Evolutionary conservation across 192 early-diverging fungal genomes (phyloP).

Genomic region (Rhizoclosmatium globosum): DNA sequence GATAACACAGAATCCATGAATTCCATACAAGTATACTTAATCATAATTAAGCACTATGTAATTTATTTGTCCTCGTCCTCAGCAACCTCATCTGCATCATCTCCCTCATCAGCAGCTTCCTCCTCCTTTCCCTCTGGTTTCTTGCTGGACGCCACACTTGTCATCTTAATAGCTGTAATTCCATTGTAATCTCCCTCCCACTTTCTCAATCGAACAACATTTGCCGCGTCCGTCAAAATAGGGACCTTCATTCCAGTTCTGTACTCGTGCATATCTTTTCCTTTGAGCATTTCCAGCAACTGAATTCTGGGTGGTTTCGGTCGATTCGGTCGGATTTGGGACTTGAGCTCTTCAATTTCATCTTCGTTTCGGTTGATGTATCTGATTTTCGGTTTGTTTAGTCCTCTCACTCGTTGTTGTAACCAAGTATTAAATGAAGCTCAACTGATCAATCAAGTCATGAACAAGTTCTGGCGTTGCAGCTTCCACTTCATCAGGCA

Average conservation of each 20-base stretch:
- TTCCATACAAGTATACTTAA: no score
- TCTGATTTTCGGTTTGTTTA: conserved; percentile 26
- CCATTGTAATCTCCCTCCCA: conserved; percentile 64
- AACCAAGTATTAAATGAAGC: conserved; percentile 14
- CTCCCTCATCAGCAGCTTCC: not conserved
- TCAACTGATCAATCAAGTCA: conserved; percentile 53
- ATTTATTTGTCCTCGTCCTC: not conserved
- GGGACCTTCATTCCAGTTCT: conserved; percentile 54
- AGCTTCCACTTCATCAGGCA: conserved; percentile 50
- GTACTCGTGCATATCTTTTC: conserved; percentile 55
- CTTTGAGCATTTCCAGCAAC: conserved; percentile 43
- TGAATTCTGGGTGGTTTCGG: conserved; percentile 49
- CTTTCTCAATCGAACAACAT: conserved; percentile 34
- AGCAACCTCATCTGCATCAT: conserved; percentile 4
- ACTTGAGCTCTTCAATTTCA: conserved; percentile 60
- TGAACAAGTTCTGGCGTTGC: conserved; percentile 54
- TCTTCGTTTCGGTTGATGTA: conserved; percentile 69
- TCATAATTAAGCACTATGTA: no score
- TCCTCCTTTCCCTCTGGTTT: not conserved
- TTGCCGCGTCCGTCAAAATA: conserved; percentile 48
- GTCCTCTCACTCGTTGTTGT: conserved; percentile 8
- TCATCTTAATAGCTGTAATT: conserved; percentile 49
- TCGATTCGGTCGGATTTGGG: conserved; percentile 48
- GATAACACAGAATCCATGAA: no score
- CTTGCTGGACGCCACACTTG: not conserved